phyloP scores from a whole-genome alignment of 352 stramenopile species.

The Pythium utonaiense region DNA sequence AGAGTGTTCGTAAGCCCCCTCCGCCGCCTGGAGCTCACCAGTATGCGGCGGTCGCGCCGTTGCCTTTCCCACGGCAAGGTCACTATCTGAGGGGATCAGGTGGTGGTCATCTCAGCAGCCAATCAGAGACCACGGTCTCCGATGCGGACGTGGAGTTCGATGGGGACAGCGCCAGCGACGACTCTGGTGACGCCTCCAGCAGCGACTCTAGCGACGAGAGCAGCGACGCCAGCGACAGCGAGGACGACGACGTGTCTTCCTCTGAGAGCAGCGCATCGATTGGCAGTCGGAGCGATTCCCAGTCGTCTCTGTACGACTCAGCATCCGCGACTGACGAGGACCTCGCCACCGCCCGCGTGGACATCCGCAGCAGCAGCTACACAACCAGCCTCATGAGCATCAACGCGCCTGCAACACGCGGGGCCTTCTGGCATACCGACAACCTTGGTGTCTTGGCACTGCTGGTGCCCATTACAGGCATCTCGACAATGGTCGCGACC shows the following conservation, averaged over 20 bases:
- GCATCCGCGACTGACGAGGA: constrained; percentile 23
- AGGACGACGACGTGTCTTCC: not conserved
- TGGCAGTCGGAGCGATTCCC: constrained; percentile 7
- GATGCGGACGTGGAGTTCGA: constrained; percentile 23
- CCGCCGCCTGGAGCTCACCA: not conserved
- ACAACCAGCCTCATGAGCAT: constrained; percentile 7
- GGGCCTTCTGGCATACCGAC: constrained; percentile 27
- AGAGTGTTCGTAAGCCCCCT: not conserved
- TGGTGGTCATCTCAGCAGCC: not conserved
- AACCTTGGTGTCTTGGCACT: constrained; percentile 67
- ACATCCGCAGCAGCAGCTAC: not conserved
- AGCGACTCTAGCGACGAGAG: too few species aligned
- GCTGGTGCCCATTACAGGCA: constrained; percentile 65
- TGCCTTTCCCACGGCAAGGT: not conserved
- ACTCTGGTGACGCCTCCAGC: not conserved
- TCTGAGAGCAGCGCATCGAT: not conserved
- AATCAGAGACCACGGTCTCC: constrained; percentile 18
- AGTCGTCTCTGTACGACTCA: constrained; percentile 13
- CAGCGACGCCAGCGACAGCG: constrained; percentile 14
- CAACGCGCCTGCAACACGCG: not conserved
- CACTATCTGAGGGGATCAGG: constrained; percentile 17
- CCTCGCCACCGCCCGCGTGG: not conserved
- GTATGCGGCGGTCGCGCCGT: constrained; percentile 7
- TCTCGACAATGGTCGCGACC: constrained; percentile 71
- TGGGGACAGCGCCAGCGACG: constrained; percentile 2